Base-by-base conservation (phyloP, 495 filamentous ascomycete species). In the Immersiella caudata region DNA sequence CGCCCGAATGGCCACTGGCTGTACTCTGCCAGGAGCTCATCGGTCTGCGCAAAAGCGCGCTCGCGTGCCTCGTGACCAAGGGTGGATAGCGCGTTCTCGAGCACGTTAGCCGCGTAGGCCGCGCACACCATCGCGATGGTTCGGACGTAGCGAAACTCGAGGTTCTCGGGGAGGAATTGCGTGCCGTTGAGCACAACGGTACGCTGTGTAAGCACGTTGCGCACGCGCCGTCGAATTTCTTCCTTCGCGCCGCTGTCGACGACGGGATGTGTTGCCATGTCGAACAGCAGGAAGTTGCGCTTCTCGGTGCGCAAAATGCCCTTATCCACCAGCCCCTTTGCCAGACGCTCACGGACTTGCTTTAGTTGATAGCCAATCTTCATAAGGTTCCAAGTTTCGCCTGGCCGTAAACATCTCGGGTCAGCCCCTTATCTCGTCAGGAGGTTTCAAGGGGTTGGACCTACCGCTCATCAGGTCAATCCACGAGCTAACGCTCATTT, bases 291-390 rank as follows among this genome's bases (percentile, higher is more conserved):
- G 81, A 99, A 99, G 82, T 99, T 99, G 77, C 93, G 92, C 83
- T 99, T 99, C 80, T 99, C 95, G 65, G 95, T 99, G 72, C 95
- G 91, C 58, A 99, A 87, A 77, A 99, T 97, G 63, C 95, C 95
- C 81, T 99, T 99, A 80, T 99, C 95, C 29, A 99, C 95, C 27
- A 99, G 88, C n/a, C 95, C 95, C 79, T 99, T 99, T 70, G 92
- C 93, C 58, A 98, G 86, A 60, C 95, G 92, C 83, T 99, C 95
- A 73, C 95, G 94, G 60, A 99, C 95, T 84, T 99, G 95, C 79
- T 99, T 99, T 68, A 99, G 86, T 84, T 98, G 95, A 81, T 99
- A 99, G 75, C 95, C 95, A 72, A 99, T 99, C 81, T 99, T 99
- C 95, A 99, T 97, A 63, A 99, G 82, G 73, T 99, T 99, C 95